phyloP scores from a whole-genome alignment of 176 grass and related monocot genomes.

The Musa troglodytarum region DNA sequence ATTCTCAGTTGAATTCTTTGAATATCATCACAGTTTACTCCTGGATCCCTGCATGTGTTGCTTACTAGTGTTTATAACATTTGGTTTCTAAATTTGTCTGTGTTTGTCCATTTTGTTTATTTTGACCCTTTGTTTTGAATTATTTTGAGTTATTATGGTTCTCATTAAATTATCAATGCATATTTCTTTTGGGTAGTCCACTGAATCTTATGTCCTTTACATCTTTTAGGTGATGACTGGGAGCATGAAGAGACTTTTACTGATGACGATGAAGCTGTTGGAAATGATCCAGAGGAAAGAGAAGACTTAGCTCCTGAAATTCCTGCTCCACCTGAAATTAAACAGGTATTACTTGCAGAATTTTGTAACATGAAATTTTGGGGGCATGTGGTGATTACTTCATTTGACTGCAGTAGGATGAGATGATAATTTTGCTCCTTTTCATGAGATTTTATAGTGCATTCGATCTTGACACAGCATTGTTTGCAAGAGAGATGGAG shows the following conservation, averaged over 20 bases:
- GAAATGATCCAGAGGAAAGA: slow-evolving; percentile 64
- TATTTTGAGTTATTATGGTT: too few species aligned
- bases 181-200: background rate
- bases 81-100: too few species aligned
- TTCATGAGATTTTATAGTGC: too few species aligned
- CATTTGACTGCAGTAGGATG: background rate
- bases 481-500: too few species aligned
- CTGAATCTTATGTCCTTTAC: slow-evolving; percentile 10
- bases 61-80: too few species aligned
- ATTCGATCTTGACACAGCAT: too few species aligned
- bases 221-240: slow-evolving; percentile 78
- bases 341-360: slow-evolving; percentile 41
- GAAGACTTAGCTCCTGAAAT: slow-evolving; percentile 71
- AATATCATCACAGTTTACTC: too few species aligned
- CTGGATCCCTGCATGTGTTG: too few species aligned
- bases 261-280: slow-evolving; percentile 73
- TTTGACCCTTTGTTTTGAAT: too few species aligned
- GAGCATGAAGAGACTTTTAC: slow-evolving; percentile 91
- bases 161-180: too few species aligned
- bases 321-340: slow-evolving; percentile 74
- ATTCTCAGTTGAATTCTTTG: too few species aligned
- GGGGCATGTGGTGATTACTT: background rate
- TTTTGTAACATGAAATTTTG: background rate
- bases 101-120: too few species aligned
- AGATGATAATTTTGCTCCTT: background rate